Evolutionary conservation across 2,329 filamentous ascomycete genomes (phyloP), one percentile per base, ranked within the genome.

Genomic region (Colletotrichum tamarilloi): DNA sequence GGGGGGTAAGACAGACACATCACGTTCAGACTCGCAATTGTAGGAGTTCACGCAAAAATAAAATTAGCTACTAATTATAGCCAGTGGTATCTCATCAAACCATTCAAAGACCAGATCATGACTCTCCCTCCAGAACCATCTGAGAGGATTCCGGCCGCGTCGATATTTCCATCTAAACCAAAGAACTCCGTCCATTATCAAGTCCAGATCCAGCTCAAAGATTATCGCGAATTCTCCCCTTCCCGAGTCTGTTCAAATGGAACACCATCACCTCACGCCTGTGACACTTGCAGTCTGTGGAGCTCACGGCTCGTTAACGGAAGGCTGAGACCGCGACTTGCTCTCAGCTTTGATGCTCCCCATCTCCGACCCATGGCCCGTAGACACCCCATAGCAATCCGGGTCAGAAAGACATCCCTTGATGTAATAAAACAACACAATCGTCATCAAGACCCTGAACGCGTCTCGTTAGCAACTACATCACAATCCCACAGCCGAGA

Each of bases 371-470:
- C 59, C 59, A 6, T 74, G 68, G 1, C 70, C 66, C 1, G 70
- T 73, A 32, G 70, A 65, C 6, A 69, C 67, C n/a, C 55, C 65
- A 14, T 77, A 66, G 59, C 59, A 67, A 4, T 76, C 60, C 1
- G 70, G 68, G 68, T 76, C 77, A 49, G 71, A 74, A 5, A 82
- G 38, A 57, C 80, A 83, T 28, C 80, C 81, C 30, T 76, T 77
- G 75, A 82, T 78, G 77, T 85, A 86, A 76, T 84, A 81, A 58
- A 81, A 77, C 56, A 85, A 69, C 68, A 83, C 78, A 60, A 83
- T 76, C 59, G 85, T 80, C 35, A 80, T 77, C 9, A 86, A 75
- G 52, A 85, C 69, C 85, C 84, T 85, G 52, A 12, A 3, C 1
- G 19, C 14, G 4, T n/a, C 24, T 32, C 64, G 38, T 70, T 26